A percentile compares a stretch with the other conserved stretches of the same genome.
Conservation (phyloP, 805 yeast species). For the Candida taoyuanica region DNA sequence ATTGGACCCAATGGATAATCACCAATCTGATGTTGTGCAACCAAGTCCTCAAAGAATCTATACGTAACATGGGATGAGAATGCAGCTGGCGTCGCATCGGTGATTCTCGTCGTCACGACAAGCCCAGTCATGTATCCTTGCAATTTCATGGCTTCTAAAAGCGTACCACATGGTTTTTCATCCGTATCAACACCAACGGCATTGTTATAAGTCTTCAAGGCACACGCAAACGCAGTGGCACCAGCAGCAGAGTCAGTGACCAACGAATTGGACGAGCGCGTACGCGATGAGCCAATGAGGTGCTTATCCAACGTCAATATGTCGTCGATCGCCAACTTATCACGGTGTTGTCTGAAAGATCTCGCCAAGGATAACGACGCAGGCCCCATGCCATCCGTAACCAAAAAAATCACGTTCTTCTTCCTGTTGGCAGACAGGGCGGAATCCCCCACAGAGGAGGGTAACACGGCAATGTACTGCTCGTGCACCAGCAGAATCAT, state of each 20-base stretch:
- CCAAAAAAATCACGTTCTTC: slow-evolving; percentile 80
- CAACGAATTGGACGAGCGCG: slow-evolving; percentile 70
- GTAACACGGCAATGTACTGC: not conserved
- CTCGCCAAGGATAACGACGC: slow-evolving; percentile 78
- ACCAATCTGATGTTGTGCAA: slow-evolving; percentile 86
- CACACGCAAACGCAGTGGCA: slow-evolving; percentile 91
- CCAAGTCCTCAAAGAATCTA: slow-evolving; percentile 75
- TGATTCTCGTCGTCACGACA: slow-evolving; percentile 87
- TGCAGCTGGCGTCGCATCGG: slow-evolving; percentile 95
- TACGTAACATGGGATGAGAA: slow-evolving; percentile 76
- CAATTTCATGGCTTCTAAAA: slow-evolving; percentile 81
- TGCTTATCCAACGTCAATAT: slow-evolving; percentile 59
- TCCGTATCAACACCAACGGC: slow-evolving; percentile 82
- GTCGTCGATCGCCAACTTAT: slow-evolving; percentile 49
- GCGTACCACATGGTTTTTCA: slow-evolving; percentile 76
- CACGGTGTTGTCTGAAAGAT: slow-evolving; percentile 61
- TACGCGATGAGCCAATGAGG: slow-evolving; percentile 79
- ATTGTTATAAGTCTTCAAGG: slow-evolving; percentile 77
- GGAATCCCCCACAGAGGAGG: not conserved
- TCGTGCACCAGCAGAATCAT: slow-evolving; percentile 1
- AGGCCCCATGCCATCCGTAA: slow-evolving; percentile 96
- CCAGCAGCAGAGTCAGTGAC: slow-evolving; percentile 97
- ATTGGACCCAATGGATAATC: slow-evolving; percentile 70
- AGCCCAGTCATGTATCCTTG: slow-evolving; percentile 81
- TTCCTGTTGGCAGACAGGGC: slow-evolving; percentile 29